Base-by-base conservation (phyloP, 2,329 filamentous ascomycete species). In the Podosphaera fusca region DNA sequence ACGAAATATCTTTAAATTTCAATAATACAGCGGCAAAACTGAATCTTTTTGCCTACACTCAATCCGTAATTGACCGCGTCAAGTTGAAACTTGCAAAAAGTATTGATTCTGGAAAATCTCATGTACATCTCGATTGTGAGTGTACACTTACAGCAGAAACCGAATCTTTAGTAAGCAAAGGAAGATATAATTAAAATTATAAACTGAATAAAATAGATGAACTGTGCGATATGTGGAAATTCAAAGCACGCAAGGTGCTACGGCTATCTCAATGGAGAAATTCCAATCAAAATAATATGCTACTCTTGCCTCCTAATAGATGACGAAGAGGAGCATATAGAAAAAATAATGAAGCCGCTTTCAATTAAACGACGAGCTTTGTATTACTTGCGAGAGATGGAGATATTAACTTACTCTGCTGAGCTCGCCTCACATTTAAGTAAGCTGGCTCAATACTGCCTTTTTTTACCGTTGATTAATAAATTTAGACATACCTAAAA, bases 161-260 rank as follows among this genome's bases (percentile, higher is more conserved):
- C 6, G 53, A 56, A 36, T 53, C 56, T 46, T 31, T 61, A 54
- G 61, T 60, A 56, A 59, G 57, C 33, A 30, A 42, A 34, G 14
- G 12, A 4, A 9, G 42, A n/a, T 2, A 35, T 21, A 29, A 30
- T 30, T 12, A 30, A 21, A 31, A 36, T 38, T 55, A 21, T 54
- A 4, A 38, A 45, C 35, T 58, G 55, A 53, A 53, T 30, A 2
- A 6, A 35, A n/a, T 35, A 63, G 63, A 56, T 63, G n/a, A 36
- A 61, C 57, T 65, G 63, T 40, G 46, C 14, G 29, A 55, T 59
- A 1, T 65, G 63, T 54, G 29, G 49, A 4, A 56, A 58, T 8
- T 59, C 38, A 21, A 58, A 57, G n/a, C 63, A 65, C 46, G 40
- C 53, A 40, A 57, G 58, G 45, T 65, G 63, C 42, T 64, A 65